Conservation (phyloP, 306 rosid species). For the cucumber (Cucumis sativus) region Cucumber_9930_V3 NC_026660.2:25983001-25983500, state of each 20-base stretch:
- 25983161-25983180: conserved; percentile 79
- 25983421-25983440: conserved; percentile 56
- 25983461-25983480: conserved; percentile 86
- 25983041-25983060: not conserved
- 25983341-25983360: not conserved
- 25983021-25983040: not conserved
- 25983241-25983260: conserved; percentile 70
- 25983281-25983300: conserved; percentile 50
- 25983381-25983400: conserved; percentile 36
- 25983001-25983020: not conserved
- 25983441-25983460: conserved; percentile 64
- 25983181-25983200: conserved; percentile 33
- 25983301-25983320: not conserved
- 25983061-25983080: not conserved
- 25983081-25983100: not conserved
- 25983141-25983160: conserved; percentile 95
- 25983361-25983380: not conserved
- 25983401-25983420: conserved; percentile 78
- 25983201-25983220: not conserved
- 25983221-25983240: conserved; percentile 30
- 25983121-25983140: conserved; percentile 43
- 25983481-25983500: conserved; percentile 81
- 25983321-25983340: no score
- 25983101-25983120: conserved; percentile 67
- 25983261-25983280: conserved; percentile 90